phyloP scores from a whole-genome alignment of 495 filamentous ascomycete genomes.

The Trichoderma asperelloides region DNA sequence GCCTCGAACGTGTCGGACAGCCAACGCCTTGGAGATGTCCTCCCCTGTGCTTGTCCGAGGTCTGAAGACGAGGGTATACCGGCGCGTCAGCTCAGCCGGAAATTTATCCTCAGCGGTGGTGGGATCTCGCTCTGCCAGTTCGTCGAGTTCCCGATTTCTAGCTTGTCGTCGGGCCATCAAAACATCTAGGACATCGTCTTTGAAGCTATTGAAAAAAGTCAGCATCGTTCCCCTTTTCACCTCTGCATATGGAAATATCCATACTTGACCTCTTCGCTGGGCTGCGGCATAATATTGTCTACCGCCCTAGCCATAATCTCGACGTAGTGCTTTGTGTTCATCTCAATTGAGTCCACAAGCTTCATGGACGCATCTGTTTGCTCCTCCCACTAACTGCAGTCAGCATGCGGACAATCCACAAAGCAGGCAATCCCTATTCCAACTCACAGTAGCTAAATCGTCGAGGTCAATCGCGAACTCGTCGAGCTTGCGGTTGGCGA shows the following conservation, averaged over 20 bases:
- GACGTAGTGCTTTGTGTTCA: slow-evolving; percentile 90
- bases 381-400: slow-evolving; percentile 56
- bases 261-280: slow-evolving; percentile 68
- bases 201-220: slow-evolving; percentile 51
- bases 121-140: slow-evolving; percentile 60
- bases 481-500: slow-evolving; percentile 66
- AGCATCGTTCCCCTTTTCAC: slow-evolving; percentile 12
- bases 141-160: slow-evolving; percentile 66
- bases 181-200: slow-evolving; percentile 94
- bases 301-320: slow-evolving; percentile 84
- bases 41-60: slow-evolving; percentile 65
- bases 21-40: slow-evolving; percentile 73
- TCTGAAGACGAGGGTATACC: slow-evolving; percentile 94
- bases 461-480: slow-evolving; percentile 84
- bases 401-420: background rate
- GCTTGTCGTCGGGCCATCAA: slow-evolving; percentile 86
- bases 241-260: slow-evolving; percentile 17
- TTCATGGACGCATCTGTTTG: slow-evolving; percentile 58
- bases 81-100: slow-evolving; percentile 81
- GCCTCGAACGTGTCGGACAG: slow-evolving; percentile 83
- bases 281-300: slow-evolving; percentile 75
- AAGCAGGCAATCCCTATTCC: background rate
- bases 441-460: slow-evolving; percentile 60
- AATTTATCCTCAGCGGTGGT: slow-evolving; percentile 56
- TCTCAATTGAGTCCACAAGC: slow-evolving; percentile 75